A percentile compares a stretch with the other conserved stretches of the same genome.
Evolutionary conservation across 148 eudicot genomes (phyloP).

Genomic region (Rhododendron mucronatum): DNA sequence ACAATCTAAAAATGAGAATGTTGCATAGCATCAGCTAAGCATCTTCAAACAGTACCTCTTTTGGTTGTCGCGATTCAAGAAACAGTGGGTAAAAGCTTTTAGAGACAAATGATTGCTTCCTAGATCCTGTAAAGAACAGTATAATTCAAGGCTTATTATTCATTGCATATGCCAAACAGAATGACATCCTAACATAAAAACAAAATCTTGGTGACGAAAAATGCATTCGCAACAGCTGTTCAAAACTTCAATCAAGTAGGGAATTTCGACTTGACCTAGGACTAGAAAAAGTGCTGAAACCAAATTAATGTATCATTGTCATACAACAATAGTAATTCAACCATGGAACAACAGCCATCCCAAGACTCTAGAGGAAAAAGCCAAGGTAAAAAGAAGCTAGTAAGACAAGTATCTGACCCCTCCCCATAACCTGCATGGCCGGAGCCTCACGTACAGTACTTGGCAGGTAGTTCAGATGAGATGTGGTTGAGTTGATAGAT

Average conservation of each 20-base stretch:
- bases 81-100: not conserved
- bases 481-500: not conserved
- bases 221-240: not conserved
- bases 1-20: constrained; percentile 19
- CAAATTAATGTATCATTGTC: not conserved
- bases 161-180: not conserved
- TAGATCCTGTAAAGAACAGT: not conserved
- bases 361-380: not conserved
- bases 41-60: not conserved
- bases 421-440: not conserved
- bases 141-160: not conserved
- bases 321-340: not conserved
- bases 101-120: not conserved
- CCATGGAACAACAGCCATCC: not conserved
- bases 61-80: not conserved
- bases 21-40: constrained; percentile 1
- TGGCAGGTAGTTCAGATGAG: not conserved
- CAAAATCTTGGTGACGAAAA: not conserved
- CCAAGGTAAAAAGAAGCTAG: not conserved
- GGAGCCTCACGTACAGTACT: not conserved
- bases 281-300: not conserved
- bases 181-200: not conserved
- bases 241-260: not conserved
- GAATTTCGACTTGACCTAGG: not conserved
- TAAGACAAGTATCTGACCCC: not conserved